Percentiles rank a stretch among this genome's conserved stretches.
These are phyloP conservation scores for Chaetomium sp. DNA, from an alignment of 2,329 filamentous ascomycete species.

Conservation along the genomic window DNA sequence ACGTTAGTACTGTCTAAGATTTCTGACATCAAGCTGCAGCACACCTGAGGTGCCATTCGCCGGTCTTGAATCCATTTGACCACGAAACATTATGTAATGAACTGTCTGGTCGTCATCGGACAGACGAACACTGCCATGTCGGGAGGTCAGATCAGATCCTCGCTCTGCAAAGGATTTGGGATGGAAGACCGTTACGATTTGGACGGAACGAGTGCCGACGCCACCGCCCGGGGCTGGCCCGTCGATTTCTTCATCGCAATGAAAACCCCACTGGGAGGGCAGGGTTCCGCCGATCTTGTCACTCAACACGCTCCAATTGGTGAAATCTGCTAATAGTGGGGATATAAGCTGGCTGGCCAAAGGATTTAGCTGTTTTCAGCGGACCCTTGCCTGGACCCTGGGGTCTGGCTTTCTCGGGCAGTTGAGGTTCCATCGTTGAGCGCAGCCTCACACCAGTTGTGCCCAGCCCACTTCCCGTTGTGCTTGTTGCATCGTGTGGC, in stretches of 20 bases:
- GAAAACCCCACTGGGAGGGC: conserved; percentile 11
- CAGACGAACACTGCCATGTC: not conserved
- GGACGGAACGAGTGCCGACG: not conserved
- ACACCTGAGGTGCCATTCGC: not conserved
- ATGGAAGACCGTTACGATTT: not conserved
- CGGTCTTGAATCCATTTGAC: not conserved
- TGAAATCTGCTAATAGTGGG: not conserved
- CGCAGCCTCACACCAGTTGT: conserved; percentile 25
- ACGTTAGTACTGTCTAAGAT: not conserved
- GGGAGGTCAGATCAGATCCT: too few relatives aligned
- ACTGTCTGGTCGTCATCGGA: not conserved
- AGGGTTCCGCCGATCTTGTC: not conserved
- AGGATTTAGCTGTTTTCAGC: conserved; percentile 1
- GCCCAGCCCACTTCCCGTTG: conserved; percentile 10
- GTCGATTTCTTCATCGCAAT: conserved; percentile 13
- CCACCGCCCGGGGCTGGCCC: not conserved
- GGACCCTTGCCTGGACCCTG: conserved; percentile 17
- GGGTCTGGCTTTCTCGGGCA: conserved; percentile 2
- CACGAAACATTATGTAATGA: not conserved
- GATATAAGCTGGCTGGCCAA: conserved; percentile 7
- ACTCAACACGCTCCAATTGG: not conserved
- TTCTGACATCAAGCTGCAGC: not conserved
- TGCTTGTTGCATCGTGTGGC: conserved; percentile 13
- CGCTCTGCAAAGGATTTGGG: too few relatives aligned
- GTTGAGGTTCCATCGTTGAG: conserved; percentile 21